These are phyloP conservation scores for Coniferiporia sulphurascens DNA, from an alignment of 1,284 basidiomycete genomes.

Conservation along the genomic window DNA sequence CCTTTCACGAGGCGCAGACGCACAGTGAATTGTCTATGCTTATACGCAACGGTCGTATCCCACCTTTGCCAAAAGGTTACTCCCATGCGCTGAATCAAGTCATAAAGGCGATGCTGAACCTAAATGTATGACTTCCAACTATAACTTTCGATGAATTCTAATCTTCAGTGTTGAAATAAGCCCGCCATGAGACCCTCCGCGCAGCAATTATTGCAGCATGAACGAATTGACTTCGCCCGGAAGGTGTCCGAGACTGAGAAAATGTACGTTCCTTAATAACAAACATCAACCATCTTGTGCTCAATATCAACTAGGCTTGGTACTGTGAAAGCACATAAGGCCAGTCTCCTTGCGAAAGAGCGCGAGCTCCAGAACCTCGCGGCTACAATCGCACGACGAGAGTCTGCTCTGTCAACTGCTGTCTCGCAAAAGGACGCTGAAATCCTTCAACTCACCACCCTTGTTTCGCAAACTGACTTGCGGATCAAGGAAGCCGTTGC, in stretches of 20 bases:
- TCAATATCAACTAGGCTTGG: constrained; percentile 40
- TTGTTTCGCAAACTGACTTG: constrained; percentile 39
- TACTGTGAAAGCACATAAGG: constrained; percentile 58
- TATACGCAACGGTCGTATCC: constrained; percentile 83
- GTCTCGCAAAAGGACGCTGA: constrained; percentile 57
- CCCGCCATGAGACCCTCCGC: constrained; percentile 82
- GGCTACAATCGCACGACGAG: constrained; percentile 46
- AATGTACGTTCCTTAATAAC: constrained; percentile 45
- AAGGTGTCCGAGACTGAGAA: constrained; percentile 76
- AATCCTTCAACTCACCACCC: constrained; percentile 34
- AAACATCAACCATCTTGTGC: not conserved
- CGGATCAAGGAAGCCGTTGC: constrained; percentile 57
- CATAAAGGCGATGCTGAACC: constrained; percentile 83
- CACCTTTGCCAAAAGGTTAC: constrained; percentile 79
- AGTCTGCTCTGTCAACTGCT: constrained; percentile 42
- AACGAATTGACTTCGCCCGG: constrained; percentile 66
- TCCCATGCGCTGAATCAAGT: constrained; percentile 65
- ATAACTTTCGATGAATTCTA: not conserved
- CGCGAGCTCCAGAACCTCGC: constrained; percentile 65
- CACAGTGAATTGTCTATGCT: constrained; percentile 79
- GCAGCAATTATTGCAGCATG: constrained; percentile 71
- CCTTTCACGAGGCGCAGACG: constrained; percentile 87
- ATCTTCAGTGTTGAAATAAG: constrained; percentile 31
- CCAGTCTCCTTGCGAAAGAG: constrained; percentile 47
- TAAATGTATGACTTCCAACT: constrained; percentile 55